Evolutionary conservation across 805 yeast species (phyloP), one percentile per base, ranked within the genome.

Genomic region (Saccharomyces mikatae): DNA sequence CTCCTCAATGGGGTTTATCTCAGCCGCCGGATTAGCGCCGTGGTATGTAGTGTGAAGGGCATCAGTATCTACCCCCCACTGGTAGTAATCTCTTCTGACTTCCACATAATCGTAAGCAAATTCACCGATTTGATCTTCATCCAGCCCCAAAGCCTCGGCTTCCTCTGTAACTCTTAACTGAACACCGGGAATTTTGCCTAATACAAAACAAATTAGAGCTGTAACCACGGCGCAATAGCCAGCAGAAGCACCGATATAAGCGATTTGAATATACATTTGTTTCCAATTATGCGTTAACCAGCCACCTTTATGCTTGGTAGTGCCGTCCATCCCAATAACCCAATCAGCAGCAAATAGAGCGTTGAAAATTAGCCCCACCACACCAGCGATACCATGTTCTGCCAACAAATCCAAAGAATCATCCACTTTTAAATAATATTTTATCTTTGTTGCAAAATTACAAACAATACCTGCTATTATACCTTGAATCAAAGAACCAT

Each of bases 31-130:
- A 14, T 53, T 52, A 21, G 53, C 52, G 27, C 57, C 46, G 13
- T 52, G 47, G 27, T 55, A 56, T 21, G 53, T 49, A 26, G 52
- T 29, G 49, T 59, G 60, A n/a, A 56, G 48, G 46, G 62, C 57
- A 52, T 64, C 64, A 2, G 61, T 64, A 46, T 66, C 67, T 17
- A 62, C 65, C 13, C 76, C 78, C 79, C 79, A 75, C 47, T 74
- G 69, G 52, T 84, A 78, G 71, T 84, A 92, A 73, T 91, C 96
- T 69, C 98, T 81, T 72, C 98, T 82, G 13, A 92, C 95, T 75
- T 92, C 99, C 55, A 92, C 97, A 68, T 90, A 92, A 71, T 92
- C 98, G 70, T 92, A 92, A n/a, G 98, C 98, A 73, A 91, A 92
- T 73, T 92, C 99, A 51, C 98, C 99, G 62, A 92, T 88, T 74